Conservation (phyloP, 2,329 filamentous ascomycete species). For the Colletotrichum sp. region DNA sequence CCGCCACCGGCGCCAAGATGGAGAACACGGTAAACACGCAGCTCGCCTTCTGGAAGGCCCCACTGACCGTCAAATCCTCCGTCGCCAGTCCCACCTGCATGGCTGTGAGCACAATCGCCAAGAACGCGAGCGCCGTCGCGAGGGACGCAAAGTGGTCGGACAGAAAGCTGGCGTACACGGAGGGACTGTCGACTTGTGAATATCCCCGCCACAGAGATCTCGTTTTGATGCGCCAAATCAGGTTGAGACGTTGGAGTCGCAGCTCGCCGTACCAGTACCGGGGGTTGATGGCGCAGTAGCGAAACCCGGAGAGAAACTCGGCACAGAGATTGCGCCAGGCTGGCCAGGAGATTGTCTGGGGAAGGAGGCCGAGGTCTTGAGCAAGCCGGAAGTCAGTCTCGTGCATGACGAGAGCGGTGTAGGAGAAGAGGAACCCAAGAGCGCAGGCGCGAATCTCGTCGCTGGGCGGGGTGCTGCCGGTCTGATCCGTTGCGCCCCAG, state of each 20-base stretch:
- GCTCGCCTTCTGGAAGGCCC: neutral
- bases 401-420: neutral
- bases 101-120: accelerated
- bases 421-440: neutral
- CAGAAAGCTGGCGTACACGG: neutral
- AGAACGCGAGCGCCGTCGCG: neutral
- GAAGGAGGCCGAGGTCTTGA: accelerated
- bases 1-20: neutral
- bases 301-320: neutral
- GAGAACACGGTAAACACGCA: neutral
- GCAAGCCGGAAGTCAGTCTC: neutral
- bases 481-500: neutral
- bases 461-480: neutral
- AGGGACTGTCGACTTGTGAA: neutral
- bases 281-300: neutral
- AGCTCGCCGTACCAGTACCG: neutral
- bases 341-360: neutral
- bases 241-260: neutral
- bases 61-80: neutral
- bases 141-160: neutral
- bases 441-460: neutral
- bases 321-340: neutral
- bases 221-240: neutral
- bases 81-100: neutral
- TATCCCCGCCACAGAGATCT: accelerated